Percentiles rank a stretch among this genome's conserved stretches.
phyloP scores from a whole-genome alignment of 2,329 filamentous ascomycete species.

The Penicillium sp. region DNA sequence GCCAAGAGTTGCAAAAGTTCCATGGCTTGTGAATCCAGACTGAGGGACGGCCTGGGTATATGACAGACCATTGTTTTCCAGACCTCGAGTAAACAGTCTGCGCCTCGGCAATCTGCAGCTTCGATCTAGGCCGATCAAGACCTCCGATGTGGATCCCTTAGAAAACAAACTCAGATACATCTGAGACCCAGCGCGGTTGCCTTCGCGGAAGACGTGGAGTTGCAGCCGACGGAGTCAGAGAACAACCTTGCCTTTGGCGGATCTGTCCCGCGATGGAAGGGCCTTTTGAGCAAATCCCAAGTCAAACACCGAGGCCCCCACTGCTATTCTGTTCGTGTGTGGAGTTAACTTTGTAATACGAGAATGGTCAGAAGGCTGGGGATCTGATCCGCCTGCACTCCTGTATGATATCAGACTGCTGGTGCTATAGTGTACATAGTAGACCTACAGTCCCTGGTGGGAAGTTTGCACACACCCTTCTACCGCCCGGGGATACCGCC shows the following conservation, averaged over 20 bases:
- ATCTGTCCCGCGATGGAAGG: neutral
- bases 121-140: neutral
- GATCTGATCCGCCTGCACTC: neutral
- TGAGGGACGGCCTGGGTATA: neutral
- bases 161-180: slow-evolving; percentile 15
- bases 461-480: too few relatives aligned
- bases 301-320: neutral
- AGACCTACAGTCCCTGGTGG: too few relatives aligned
- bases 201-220: slow-evolving; percentile 11
- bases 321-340: neutral
- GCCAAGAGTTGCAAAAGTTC: neutral
- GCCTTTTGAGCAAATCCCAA: too few relatives aligned
- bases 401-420: neutral
- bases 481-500: too few relatives aligned
- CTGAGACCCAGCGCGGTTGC: slow-evolving; percentile 15
- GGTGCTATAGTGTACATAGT: neutral
- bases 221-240: slow-evolving; percentile 8
- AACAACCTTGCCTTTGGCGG: slow-evolving; percentile 7
- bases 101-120: slow-evolving; percentile 2
- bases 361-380: neutral
- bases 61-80: neutral
- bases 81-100: neutral
- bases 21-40: neutral
- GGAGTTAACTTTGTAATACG: neutral
- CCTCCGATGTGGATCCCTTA: neutral